Evolutionary conservation across 345 rosid genomes (phyloP).

Genomic region (Orychophragmus violaceus): DNA sequence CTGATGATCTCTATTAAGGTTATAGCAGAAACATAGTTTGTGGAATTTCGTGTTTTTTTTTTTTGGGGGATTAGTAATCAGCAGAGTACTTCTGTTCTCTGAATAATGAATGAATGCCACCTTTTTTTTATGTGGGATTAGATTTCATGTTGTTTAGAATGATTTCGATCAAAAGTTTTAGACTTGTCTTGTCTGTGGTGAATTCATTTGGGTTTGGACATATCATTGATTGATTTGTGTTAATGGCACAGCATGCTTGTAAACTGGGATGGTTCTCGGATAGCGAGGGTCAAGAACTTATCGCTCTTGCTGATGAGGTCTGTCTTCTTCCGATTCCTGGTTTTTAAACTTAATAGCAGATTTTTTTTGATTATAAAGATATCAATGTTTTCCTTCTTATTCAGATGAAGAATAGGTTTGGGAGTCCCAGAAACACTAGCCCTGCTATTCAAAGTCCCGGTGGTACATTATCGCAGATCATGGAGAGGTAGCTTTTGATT

Average conservation of each 20-base stretch:
- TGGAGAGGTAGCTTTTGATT: constrained; percentile 47
- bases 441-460: constrained; percentile 20
- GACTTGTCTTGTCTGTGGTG: neutral
- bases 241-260: constrained; percentile 59
- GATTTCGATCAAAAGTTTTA: neutral
- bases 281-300: constrained; percentile 53
- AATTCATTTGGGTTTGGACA: neutral
- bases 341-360: neutral
- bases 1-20: constrained; percentile 92
- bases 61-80: neutral
- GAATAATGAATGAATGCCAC: no score
- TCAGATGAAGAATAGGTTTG: constrained; percentile 55
- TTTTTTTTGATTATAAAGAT: neutral
- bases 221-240: neutral
- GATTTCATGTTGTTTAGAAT: neutral
- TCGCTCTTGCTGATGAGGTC: constrained; percentile 63
- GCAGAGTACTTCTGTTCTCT: neutral
- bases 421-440: constrained; percentile 36
- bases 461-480: constrained; percentile 39
- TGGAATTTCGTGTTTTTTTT: neutral
- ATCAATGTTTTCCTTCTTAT: constrained; percentile 21
- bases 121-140: no score
- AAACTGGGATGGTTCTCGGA: constrained; percentile 70
- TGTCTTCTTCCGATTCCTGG: neutral
- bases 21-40: neutral